phyloP scores from a whole-genome alignment of 2,329 filamentous ascomycete species.

The Arthrinium puccinioides region DNA sequence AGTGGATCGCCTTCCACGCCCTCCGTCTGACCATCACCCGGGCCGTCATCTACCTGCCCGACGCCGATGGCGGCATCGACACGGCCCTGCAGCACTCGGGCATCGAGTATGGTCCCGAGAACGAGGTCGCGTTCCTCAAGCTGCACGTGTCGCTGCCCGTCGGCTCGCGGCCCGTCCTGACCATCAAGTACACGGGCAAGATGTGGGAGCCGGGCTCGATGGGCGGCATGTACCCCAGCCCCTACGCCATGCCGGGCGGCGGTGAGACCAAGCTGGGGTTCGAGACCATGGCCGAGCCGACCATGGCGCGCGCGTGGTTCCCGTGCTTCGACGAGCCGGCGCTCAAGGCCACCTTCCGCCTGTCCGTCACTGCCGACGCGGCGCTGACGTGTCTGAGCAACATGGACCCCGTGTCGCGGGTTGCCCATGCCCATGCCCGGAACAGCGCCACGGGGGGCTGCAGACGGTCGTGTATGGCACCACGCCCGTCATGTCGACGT shows the following conservation, averaged over 20 bases:
- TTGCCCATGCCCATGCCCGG: not conserved
- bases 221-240: constrained; percentile 3
- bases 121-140: constrained; percentile 1
- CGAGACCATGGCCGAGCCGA: constrained; percentile 48
- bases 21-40: not conserved
- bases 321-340: constrained; percentile 70
- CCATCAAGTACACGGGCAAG: not conserved
- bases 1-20: constrained; percentile 2
- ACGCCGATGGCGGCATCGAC: no score
- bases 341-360: constrained; percentile 61
- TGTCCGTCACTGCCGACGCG: constrained; percentile 59
- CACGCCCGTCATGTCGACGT: constrained; percentile 35
- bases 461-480: constrained; percentile 63
- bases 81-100: not conserved
- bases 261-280: constrained; percentile 4
- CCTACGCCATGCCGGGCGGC: constrained; percentile 1
- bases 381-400: constrained; percentile 63
- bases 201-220: not conserved
- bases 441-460: constrained; percentile 31
- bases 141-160: not conserved
- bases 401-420: constrained; percentile 34
- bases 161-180: not conserved
- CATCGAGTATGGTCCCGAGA: not conserved
- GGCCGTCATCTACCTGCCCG: no score
- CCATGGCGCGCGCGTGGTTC: constrained; percentile 57